Conservation (phyloP, 257 asterid species). For the Lithospermum erythrorhizon region DNA sequence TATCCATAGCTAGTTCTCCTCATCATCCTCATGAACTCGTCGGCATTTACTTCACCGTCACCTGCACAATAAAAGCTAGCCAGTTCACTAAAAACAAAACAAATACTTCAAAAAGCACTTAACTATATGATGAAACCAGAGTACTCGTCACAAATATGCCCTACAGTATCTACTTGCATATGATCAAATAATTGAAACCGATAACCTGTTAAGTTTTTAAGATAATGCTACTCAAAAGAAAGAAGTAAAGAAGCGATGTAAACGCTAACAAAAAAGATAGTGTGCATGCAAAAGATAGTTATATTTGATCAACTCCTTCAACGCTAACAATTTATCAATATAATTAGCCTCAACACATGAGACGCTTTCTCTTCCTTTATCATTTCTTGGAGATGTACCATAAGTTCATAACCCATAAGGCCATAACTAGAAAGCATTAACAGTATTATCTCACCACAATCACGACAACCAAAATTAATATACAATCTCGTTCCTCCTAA, state of each 20-base stretch:
- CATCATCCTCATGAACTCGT: constrained; percentile 91
- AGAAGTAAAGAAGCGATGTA: no score
- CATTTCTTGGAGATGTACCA: no score
- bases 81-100: neutral
- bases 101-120: neutral
- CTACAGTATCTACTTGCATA: no score
- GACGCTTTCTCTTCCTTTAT: neutral
- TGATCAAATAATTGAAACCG: no score
- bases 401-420: no score
- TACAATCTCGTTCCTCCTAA: no score
- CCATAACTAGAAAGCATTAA: no score
- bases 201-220: no score
- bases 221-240: neutral
- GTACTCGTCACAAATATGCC: neutral
- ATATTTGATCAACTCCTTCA: neutral
- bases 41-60: constrained; percentile 79
- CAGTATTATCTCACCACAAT: no score
- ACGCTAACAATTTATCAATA: neutral
- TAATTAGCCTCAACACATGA: neutral
- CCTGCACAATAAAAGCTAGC: constrained; percentile 30
- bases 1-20: constrained; percentile 69
- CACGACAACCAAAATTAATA: no score
- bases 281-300: neutral
- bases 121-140: neutral
- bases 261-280: neutral